Percentiles rank a stretch among this genome's conserved stretches.
phyloP scores from a whole-genome alignment of 1,284 basidiomycete genomes.

The Phlebopus sp. region DNA sequence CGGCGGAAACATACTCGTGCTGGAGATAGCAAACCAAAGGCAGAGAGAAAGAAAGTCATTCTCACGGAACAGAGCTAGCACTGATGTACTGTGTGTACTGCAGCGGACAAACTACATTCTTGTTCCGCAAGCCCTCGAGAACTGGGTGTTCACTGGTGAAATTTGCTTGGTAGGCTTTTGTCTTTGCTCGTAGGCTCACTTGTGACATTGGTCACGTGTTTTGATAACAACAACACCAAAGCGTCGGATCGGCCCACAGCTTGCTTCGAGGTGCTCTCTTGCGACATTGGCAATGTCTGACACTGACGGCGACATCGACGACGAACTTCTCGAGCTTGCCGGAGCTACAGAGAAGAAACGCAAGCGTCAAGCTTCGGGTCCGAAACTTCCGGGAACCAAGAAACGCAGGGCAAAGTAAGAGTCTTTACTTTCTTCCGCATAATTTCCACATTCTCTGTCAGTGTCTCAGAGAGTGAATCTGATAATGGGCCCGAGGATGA shows the following conservation, averaged over 20 bases:
- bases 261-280: background rate
- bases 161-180: too few relatives aligned
- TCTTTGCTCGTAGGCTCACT: too few relatives aligned
- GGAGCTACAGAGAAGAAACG: constrained; percentile 56
- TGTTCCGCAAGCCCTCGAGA: background rate
- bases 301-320: constrained; percentile 65
- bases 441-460: constrained; percentile 15
- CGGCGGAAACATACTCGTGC: constrained; percentile 83
- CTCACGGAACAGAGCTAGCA: constrained; percentile 70
- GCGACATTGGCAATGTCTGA: constrained; percentile 53
- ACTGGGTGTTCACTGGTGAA: too few relatives aligned
- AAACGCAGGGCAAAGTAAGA: constrained; percentile 52
- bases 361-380: constrained; percentile 38
- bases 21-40: constrained; percentile 86
- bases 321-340: constrained; percentile 66
- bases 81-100: constrained; percentile 10
- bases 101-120: constrained; percentile 9
- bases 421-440: constrained; percentile 3
- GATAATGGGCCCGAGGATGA: constrained; percentile 59
- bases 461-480: constrained; percentile 44
- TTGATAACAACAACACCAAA: background rate
- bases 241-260: background rate
- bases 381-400: constrained; percentile 36
- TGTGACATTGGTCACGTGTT: background rate
- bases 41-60: constrained; percentile 87